phyloP scores from a whole-genome alignment of 768 basidiomycete genomes.

The Nidularia pulvinata region DNA sequence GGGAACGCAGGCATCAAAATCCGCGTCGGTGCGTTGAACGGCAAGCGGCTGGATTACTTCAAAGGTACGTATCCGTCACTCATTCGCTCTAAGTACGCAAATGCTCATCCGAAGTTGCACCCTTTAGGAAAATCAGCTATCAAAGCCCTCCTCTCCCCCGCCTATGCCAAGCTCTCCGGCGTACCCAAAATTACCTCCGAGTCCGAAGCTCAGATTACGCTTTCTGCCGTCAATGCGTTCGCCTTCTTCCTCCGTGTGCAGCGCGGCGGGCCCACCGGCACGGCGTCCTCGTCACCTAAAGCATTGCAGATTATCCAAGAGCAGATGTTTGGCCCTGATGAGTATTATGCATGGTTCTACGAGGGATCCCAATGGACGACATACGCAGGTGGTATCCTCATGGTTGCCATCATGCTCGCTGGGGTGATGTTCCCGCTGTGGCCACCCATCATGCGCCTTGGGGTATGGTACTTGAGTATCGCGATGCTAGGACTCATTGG shows the following conservation, averaged over 20 bases:
- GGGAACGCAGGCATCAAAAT: slow-evolving; percentile 88
- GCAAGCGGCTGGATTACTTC: slow-evolving; percentile 97
- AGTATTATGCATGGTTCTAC: slow-evolving; percentile 97
- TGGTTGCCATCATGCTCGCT: slow-evolving; percentile 93
- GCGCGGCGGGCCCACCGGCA: slow-evolving; percentile 65
- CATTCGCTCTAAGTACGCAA: background rate
- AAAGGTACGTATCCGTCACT: slow-evolving; percentile 63
- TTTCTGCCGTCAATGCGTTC: slow-evolving; percentile 72
- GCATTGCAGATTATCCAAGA: slow-evolving; percentile 78
- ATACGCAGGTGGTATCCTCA: slow-evolving; percentile 84
- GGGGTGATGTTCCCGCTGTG: slow-evolving; percentile 99
- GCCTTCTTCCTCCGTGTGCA: slow-evolving; percentile 95
- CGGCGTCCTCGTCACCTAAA: slow-evolving; percentile 76
- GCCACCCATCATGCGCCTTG: slow-evolving; percentile 90
- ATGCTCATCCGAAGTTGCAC: background rate
- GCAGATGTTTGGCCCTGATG: slow-evolving; percentile 74
- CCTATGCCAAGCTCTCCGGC: slow-evolving; percentile 87
- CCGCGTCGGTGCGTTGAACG: slow-evolving; percentile 87
- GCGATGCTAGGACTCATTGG: slow-evolving; percentile 86
- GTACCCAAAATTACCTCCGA: slow-evolving; percentile 75
- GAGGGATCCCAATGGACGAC: slow-evolving; percentile 94
- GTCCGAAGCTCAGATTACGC: slow-evolving; percentile 66
- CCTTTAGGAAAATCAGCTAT: slow-evolving; percentile 85
- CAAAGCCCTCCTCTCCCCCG: slow-evolving; percentile 89
- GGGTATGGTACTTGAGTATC: slow-evolving; percentile 95